Evolutionary conservation across 2,329 filamentous ascomycete genomes (phyloP).

Genomic region (Botryosphaeria agaves): DNA sequence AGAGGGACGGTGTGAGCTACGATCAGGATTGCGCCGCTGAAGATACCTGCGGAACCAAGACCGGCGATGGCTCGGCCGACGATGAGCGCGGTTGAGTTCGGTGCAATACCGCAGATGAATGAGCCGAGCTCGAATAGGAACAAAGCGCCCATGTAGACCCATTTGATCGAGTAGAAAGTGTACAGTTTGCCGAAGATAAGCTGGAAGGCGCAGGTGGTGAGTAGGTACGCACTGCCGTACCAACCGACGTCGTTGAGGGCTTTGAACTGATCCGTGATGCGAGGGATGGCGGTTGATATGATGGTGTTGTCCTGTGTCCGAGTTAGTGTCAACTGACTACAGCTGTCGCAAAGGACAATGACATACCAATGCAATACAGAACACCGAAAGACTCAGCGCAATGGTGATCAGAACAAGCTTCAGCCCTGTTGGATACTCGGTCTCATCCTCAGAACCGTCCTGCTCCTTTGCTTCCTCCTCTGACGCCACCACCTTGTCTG

Average conservation of each 20-base stretch:
- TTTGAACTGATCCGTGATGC: conserved; percentile 30
- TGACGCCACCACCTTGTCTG: too few relatives aligned
- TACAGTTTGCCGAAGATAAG: conserved; percentile 29
- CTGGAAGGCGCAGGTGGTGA: conserved; percentile 24
- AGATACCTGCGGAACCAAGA: conserved; percentile 32
- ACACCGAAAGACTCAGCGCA: conserved; percentile 16
- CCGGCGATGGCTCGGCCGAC: conserved; percentile 34
- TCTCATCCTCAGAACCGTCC: conserved; percentile 14
- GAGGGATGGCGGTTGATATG: conserved; percentile 29
- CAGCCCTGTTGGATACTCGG: conserved; percentile 16
- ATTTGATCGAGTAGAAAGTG: conserved; percentile 29
- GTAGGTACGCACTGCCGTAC: conserved; percentile 25
- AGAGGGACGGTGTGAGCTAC: conserved; percentile 27
- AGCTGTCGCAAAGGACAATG: too few relatives aligned
- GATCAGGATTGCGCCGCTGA: conserved; percentile 30
- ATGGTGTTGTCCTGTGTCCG: conserved; percentile 25
- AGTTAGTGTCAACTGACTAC: neutral
- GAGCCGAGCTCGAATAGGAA: conserved; percentile 34
- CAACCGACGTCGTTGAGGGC: conserved; percentile 27
- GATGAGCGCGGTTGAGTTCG: conserved; percentile 31
- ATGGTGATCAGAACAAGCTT: conserved; percentile 17
- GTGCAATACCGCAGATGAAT: conserved; percentile 33
- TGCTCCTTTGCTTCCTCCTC: too few relatives aligned
- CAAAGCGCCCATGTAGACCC: conserved; percentile 25
- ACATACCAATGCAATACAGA: conserved; percentile 7